Percentiles rank a stretch among this genome's conserved stretches.
Evolutionary conservation across 208 protist genomes (phyloP).

Genomic region (Trypanosoma conorhini): DNA sequence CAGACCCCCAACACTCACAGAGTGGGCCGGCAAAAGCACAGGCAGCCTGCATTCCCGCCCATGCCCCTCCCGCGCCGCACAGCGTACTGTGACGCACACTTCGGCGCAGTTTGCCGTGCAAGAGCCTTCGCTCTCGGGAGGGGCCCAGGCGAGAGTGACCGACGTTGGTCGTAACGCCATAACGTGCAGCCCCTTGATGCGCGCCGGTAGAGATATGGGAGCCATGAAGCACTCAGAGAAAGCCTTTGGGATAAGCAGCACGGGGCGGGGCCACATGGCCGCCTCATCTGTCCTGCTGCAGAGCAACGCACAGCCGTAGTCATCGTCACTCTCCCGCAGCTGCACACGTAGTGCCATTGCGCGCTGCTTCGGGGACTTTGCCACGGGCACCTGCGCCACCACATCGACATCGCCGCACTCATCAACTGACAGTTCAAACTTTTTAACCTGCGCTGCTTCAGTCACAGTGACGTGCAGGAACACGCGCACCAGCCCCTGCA

Average conservation of each 20-base stretch:
- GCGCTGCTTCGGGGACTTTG: not conserved
- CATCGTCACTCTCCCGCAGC: conserved; percentile 14
- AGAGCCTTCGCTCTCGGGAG: not conserved
- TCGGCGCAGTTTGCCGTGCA: not conserved
- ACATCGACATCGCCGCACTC: not conserved
- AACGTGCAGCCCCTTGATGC: conserved; percentile 13
- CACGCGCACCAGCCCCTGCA: conserved; percentile 2
- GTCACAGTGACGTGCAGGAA: not conserved
- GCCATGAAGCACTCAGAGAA: conserved; percentile 16
- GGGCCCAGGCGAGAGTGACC: conserved; percentile 17
- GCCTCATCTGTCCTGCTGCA: not conserved
- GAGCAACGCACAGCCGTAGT: not conserved
- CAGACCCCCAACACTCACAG: not conserved
- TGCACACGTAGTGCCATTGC: conserved; percentile 3
- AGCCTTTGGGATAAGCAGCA: conserved; percentile 22
- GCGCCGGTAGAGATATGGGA: not conserved
- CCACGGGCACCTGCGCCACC: not conserved
- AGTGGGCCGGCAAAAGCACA: not conserved
- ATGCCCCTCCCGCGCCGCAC: conserved; percentile 2
- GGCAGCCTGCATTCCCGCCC: not conserved
- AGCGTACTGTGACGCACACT: conserved; percentile 9
- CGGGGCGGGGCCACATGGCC: not conserved
- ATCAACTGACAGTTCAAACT: conserved; percentile 1
- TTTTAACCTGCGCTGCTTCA: not conserved
- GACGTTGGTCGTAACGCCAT: conserved; percentile 6